phyloP scores from a whole-genome alignment of 1,284 basidiomycete genomes.

The Cutaneotrichosporon cavernicola region DNA sequence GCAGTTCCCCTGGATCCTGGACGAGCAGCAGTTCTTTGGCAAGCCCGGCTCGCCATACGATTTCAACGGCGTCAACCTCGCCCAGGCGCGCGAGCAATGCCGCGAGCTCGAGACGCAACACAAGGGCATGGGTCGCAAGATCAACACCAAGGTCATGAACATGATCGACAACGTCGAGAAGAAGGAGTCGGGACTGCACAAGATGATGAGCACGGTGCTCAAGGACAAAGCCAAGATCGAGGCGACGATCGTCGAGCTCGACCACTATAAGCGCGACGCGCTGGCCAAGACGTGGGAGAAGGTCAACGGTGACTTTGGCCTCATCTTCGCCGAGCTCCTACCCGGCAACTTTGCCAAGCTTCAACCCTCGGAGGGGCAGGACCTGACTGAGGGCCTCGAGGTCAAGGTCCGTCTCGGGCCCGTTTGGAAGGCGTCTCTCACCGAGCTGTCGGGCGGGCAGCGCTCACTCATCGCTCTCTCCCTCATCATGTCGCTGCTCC shows the following conservation, averaged over 20 bases:
- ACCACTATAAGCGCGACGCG: slow-evolving; percentile 90
- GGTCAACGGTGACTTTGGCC: slow-evolving; percentile 92
- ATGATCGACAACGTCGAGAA: slow-evolving; percentile 98
- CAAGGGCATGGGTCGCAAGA: slow-evolving; percentile 87
- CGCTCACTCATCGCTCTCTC: slow-evolving; percentile 94
- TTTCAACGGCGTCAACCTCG: slow-evolving; percentile 72
- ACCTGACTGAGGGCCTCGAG: slow-evolving; percentile 94
- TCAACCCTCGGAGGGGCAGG: slow-evolving; percentile 88
- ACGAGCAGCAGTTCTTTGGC: slow-evolving; percentile 85
- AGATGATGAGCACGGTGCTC: slow-evolving; percentile 84
- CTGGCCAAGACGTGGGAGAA: slow-evolving; percentile 93
- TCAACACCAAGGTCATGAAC: slow-evolving; percentile 92
- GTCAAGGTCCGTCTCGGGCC: slow-evolving; percentile 92
- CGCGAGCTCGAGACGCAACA: slow-evolving; percentile 76
- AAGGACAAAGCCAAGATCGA: slow-evolving; percentile 97
- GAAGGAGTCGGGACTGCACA: slow-evolving; percentile 79
- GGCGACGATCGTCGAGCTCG: slow-evolving; percentile 87
- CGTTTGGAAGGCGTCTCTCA: slow-evolving; percentile 97
- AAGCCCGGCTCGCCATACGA: slow-evolving; percentile 79
- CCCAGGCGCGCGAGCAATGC: slow-evolving; percentile 64
- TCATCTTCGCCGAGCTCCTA: slow-evolving; percentile 91
- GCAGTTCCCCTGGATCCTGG: slow-evolving; percentile 80
- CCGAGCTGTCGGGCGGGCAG: slow-evolving; percentile 95
- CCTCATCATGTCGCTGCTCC: slow-evolving; percentile 94
- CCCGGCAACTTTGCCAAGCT: slow-evolving; percentile 97